These are phyloP conservation scores for Coprinopsis cinerea DNA, from an alignment of 768 basidiomycete species.

Conservation along the genomic window DNA sequence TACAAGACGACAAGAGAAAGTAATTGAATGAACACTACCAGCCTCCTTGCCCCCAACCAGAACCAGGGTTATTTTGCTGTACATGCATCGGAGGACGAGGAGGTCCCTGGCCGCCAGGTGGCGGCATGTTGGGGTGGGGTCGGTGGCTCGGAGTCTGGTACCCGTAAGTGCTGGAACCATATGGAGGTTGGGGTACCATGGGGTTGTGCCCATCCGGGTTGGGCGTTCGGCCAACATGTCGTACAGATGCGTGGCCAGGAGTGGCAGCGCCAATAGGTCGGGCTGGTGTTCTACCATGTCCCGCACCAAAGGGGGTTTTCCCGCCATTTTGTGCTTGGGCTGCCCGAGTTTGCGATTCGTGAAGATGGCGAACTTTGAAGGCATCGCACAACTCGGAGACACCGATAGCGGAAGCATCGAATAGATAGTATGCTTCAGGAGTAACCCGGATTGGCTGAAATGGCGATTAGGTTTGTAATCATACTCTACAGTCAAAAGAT, in stretches of 20 bases:
- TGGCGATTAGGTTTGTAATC: conserved; percentile 9
- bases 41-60: conserved; percentile 19
- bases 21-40: too few species aligned
- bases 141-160: conserved; percentile 46
- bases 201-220: conserved; percentile 62
- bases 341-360: conserved; percentile 53
- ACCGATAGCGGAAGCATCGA: conserved; percentile 84
- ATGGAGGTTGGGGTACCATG: conserved; percentile 34
- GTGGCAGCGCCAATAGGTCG: conserved; percentile 70
- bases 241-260: conserved; percentile 75
- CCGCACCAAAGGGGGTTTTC: conserved; percentile 76
- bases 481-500: not conserved
- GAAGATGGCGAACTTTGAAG: conserved; percentile 87
- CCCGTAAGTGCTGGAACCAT: conserved; percentile 30
- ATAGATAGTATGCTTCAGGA: conserved; percentile 85
- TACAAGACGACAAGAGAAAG: too few species aligned
- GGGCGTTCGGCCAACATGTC: conserved; percentile 68
- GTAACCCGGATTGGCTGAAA: conserved; percentile 79
- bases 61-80: conserved; percentile 31
- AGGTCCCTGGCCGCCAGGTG: conserved; percentile 32
- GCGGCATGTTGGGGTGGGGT: conserved; percentile 15
- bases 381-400: conserved; percentile 94
- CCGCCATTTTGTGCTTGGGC: conserved; percentile 52
- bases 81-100: conserved; percentile 46
- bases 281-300: conserved; percentile 63